Evolutionary conservation across 352 stramenopile species (phyloP), one percentile per base, ranked within the genome.

Genomic region (Phytophthora multivora): DNA sequence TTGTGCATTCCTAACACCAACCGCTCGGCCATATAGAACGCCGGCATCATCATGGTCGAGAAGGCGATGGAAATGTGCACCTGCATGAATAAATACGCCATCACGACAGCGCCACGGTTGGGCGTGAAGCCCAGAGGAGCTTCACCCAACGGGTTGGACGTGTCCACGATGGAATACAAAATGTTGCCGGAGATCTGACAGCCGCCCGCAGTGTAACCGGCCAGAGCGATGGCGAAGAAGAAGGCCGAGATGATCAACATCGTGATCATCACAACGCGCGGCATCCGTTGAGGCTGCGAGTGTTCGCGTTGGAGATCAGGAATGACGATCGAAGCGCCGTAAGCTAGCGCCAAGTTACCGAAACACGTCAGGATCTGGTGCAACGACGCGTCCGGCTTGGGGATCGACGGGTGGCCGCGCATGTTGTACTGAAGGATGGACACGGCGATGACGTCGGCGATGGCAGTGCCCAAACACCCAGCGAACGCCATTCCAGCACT

Each of bases 41-140:
- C 63, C 23, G 77, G 80, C 41, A 73, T 64, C 46, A 83, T 58
- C 26, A 88, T 65, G 2, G 83, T 76, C 1, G 66, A 64, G 58
- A 82, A 79, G n/a, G 69, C 75, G 59, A 76, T 74, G 31, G 69
- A 75, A 50, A 75, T 72, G 52, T 78, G 66, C 25, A 75, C 49
- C 21, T 78, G 71, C 71, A 80, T 84, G 47, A 67, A 79, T 5
- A 78, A 51, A 43, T 78, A 88, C 7, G 71, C 69, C 54, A 82
- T 63, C 26, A 80, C 63, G 7, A 77, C 69, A 18, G 59, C 63
- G 23, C 68, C 76, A 19, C 66, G 46, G 69, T 71, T 66, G n/a
- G 68, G n/a, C 4, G 23, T 46, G 51, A 89, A 88, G 16, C 80
- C 80, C 4, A 88, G 69, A 18, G 51, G 54, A 13, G 65, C 63